phyloP scores from a whole-genome alignment of 164 flowering plant species.

The Annona cherimola region DNA sequence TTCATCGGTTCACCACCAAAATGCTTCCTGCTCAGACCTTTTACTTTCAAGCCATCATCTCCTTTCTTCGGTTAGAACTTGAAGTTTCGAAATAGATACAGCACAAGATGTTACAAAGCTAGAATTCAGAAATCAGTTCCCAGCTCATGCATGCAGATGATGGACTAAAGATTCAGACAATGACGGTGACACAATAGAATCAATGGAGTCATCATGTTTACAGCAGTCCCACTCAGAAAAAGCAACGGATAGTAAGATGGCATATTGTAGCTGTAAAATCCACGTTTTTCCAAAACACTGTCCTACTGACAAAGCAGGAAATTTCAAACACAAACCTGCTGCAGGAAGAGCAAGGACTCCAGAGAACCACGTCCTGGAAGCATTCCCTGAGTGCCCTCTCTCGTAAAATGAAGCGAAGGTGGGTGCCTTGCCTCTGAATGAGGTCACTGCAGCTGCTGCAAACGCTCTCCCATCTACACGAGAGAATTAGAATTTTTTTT shows the following conservation, averaged over 20 bases:
- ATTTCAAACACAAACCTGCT: conserved; percentile 53
- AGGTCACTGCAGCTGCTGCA: conserved; percentile 61
- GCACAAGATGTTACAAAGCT: not conserved
- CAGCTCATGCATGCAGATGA: not conserved
- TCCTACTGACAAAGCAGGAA: not conserved
- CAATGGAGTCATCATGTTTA: not conserved
- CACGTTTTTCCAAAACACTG: not conserved
- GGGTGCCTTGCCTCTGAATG: conserved; percentile 43
- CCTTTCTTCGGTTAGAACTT: conserved; percentile 24
- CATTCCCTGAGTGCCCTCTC: conserved; percentile 37
- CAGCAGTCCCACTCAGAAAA: not conserved
- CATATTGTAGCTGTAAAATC: not conserved
- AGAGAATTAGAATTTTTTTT: not conserved
- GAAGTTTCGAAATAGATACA: not conserved
- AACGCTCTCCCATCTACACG: conserved; percentile 65
- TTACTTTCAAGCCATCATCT: conserved; percentile 44
- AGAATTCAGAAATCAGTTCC: not conserved
- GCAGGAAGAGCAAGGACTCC: conserved; percentile 73
- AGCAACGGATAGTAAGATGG: not conserved
- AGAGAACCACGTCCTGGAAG: conserved; percentile 58
- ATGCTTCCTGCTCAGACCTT: conserved; percentile 48
- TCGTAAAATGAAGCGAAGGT: conserved; percentile 40
- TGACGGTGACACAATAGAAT: no score
- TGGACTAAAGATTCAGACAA: not conserved
- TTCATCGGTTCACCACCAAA: conserved; percentile 27